Evolutionary conservation across 176 grass and related monocot genomes (phyloP).

Genomic region (Phyllostachys edulis): DNA sequence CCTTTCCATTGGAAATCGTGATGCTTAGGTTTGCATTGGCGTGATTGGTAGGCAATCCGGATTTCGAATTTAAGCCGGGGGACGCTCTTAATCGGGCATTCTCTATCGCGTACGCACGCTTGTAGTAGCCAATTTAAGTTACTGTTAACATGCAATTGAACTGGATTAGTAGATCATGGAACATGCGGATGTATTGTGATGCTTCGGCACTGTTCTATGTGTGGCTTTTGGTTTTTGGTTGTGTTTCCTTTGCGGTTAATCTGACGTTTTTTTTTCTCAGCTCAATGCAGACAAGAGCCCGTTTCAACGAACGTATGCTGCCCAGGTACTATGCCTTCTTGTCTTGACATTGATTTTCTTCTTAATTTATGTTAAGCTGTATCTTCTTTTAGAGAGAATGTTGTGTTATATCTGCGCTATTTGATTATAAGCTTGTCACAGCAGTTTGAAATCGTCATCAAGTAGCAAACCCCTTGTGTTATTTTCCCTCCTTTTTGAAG

Average conservation of each 20-base stretch:
- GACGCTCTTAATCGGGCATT: neutral
- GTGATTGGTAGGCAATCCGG: neutral
- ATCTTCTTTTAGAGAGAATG: neutral
- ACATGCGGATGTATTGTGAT: neutral
- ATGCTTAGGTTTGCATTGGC: neutral
- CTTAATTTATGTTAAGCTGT: constrained; percentile 3
- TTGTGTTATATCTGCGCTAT: neutral
- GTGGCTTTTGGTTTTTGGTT: neutral
- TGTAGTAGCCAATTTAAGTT: neutral
- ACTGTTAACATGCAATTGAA: neutral
- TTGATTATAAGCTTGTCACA: neutral
- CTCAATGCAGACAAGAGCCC: constrained; percentile 98
- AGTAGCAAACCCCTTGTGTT: neutral
- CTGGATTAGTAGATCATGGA: constrained; percentile 3
- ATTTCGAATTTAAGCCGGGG: neutral
- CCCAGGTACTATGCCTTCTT: constrained; percentile 61
- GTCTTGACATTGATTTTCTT: neutral
- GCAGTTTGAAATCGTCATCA: neutral
- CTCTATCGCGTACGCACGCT: neutral
- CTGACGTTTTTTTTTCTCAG: constrained; percentile 47
- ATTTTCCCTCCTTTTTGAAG: neutral
- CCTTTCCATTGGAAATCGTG: constrained; percentile 2
- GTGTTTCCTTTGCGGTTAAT: neutral
- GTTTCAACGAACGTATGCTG: constrained; percentile 87
- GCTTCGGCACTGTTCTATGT: neutral